phyloP scores from a whole-genome alignment of 169 alveolate species.

The Neospora caninum region DNA sequence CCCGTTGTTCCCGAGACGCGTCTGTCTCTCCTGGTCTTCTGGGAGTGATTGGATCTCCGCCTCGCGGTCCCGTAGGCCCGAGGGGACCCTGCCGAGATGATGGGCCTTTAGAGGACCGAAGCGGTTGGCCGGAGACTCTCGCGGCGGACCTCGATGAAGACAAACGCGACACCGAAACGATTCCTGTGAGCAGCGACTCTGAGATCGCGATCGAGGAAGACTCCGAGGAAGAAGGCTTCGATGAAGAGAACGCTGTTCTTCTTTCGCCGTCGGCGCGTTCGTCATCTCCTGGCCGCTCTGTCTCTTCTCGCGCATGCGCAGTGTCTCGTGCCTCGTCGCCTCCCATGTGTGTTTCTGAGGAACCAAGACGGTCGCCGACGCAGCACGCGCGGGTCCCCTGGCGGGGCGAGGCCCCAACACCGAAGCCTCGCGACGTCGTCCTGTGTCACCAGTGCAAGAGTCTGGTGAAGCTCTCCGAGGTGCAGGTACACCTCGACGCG shows the following conservation, averaged over 20 bases:
- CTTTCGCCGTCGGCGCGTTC: not conserved
- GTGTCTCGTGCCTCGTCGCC: no score
- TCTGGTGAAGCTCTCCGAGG: not conserved
- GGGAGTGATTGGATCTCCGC: not conserved
- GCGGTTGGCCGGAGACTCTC: not conserved
- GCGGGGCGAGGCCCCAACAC: no score
- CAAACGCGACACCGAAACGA: not conserved
- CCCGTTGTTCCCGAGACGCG: not conserved
- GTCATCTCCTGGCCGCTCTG: no score
- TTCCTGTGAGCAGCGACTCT: not conserved
- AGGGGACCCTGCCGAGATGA: not conserved
- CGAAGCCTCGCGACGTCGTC: not conserved
- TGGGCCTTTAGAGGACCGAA: not conserved
- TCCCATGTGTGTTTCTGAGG: no score
- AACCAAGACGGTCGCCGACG: no score
- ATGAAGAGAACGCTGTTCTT: not conserved
- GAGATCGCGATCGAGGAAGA: not conserved
- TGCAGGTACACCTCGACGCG: slow-evolving; percentile 11
- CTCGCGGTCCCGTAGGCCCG: not conserved
- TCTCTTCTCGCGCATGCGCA: no score
- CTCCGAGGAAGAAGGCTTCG: not conserved
- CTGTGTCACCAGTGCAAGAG: slow-evolving; percentile 6
- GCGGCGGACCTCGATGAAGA: no score
- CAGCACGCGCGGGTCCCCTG: no score
- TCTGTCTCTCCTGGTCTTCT: not conserved